A percentile compares a stretch with the other conserved stretches of the same genome.
phyloP scores from a whole-genome alignment of 805 yeast genomes.

The Cyberlindnera petersonii region DNA sequence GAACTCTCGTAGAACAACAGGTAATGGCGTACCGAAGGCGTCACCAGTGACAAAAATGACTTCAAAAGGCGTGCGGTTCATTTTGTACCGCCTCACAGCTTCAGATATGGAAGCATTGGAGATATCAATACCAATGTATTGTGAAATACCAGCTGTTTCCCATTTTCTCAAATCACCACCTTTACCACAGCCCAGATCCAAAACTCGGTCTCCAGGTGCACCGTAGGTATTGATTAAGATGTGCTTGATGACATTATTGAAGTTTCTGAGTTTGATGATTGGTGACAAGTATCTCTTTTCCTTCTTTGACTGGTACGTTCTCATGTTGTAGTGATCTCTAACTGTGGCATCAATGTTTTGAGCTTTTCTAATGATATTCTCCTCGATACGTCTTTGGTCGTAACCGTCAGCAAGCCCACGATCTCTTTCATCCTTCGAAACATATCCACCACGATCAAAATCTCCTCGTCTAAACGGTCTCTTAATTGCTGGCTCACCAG shows the following conservation, averaged over 20 bases:
- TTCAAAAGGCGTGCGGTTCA: slow-evolving; percentile 60
- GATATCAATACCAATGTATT: slow-evolving; percentile 87
- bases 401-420: slow-evolving; percentile 1
- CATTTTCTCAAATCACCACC: slow-evolving; percentile 96
- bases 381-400: slow-evolving; percentile 6
- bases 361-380: slow-evolving; percentile 10
- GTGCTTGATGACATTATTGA: slow-evolving; percentile 89
- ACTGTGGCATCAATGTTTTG: slow-evolving; percentile 56
- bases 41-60: slow-evolving; percentile 90
- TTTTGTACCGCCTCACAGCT: slow-evolving; percentile 68
- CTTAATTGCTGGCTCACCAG: slow-evolving; percentile 14
- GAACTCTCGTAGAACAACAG: slow-evolving; percentile 62
- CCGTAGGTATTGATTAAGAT: slow-evolving; percentile 73
- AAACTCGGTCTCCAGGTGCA: slow-evolving; percentile 48
- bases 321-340: slow-evolving; percentile 78
- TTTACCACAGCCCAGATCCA: slow-evolving; percentile 95
- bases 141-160: slow-evolving; percentile 66
- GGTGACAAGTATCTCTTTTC: slow-evolving; percentile 71
- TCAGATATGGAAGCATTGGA: slow-evolving; percentile 85
- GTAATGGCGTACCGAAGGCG: slow-evolving; percentile 70
- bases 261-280: slow-evolving; percentile 79
- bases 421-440: slow-evolving; percentile 6
- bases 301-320: slow-evolving; percentile 64
- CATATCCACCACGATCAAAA: background rate
- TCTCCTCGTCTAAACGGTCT: slow-evolving; percentile 21